Conservation (phyloP, 179 eudicot genomes). For the Carnegiea gigantea region DNA sequence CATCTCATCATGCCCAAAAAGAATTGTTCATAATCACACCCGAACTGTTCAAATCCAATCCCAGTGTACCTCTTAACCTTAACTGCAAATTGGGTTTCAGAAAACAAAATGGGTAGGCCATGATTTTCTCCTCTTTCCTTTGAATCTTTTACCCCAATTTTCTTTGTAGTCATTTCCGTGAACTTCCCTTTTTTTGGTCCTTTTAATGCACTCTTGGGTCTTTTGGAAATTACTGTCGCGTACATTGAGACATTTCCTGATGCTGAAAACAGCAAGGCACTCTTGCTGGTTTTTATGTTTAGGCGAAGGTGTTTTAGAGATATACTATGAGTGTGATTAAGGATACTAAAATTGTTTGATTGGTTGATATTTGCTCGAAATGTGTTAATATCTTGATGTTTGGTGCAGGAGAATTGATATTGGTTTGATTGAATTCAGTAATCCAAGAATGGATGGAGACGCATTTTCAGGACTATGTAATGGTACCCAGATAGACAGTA, state of each 20-base stretch:
- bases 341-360: background rate
- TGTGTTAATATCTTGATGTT: constrained; percentile 1
- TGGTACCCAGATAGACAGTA: constrained; percentile 67
- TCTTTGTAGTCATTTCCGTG: constrained; percentile 10
- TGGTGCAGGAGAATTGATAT: constrained; percentile 27
- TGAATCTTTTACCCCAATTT: constrained; percentile 1
- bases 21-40: constrained; percentile 28
- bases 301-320: background rate
- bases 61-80: background rate
- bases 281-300: background rate
- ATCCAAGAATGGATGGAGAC: constrained; percentile 70
- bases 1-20: constrained; percentile 51
- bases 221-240: background rate
- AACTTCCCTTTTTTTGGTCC: background rate
- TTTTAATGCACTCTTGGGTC: background rate
- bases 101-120: background rate
- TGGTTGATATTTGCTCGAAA: background rate
- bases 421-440: constrained; percentile 11
- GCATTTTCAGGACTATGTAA: constrained; percentile 69
- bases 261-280: background rate
- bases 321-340: background rate
- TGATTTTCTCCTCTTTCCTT: background rate
- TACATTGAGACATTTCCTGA: background rate
- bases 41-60: constrained; percentile 17
- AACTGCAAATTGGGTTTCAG: constrained; percentile 4